phyloP scores from a whole-genome alignment of 768 basidiomycete genomes.

The Terana coerulea region DNA sequence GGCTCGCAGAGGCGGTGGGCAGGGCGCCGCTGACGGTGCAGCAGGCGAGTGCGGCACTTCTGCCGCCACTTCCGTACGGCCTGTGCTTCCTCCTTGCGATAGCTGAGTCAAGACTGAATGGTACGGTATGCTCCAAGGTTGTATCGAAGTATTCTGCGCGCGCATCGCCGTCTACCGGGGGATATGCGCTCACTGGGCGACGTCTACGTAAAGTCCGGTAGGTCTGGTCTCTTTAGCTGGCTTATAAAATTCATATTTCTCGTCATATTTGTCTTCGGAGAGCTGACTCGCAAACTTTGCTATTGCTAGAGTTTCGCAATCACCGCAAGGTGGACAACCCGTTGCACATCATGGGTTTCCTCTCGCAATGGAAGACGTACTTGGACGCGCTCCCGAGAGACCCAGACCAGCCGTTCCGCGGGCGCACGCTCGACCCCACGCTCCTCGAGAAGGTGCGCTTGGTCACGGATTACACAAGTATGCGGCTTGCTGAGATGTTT shows the following conservation, averaged over 20 bases:
- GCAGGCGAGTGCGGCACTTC: constrained; percentile 62
- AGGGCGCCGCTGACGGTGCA: constrained; percentile 54
- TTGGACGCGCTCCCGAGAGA: constrained; percentile 64
- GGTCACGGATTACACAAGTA: background rate
- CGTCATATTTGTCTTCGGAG: background rate
- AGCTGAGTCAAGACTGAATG: background rate
- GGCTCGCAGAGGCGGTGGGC: constrained; percentile 55
- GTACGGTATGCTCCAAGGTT: constrained; percentile 42
- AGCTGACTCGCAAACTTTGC: too few relatives aligned
- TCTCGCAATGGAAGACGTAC: constrained; percentile 94
- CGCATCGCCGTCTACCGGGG: constrained; percentile 64
- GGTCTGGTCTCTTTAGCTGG: constrained; percentile 16
- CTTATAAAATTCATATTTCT: background rate
- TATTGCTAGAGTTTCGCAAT: constrained; percentile 74
- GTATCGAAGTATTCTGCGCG: constrained; percentile 76
- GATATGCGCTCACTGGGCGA: constrained; percentile 88
- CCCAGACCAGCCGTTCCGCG: constrained; percentile 46
- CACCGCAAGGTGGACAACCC: constrained; percentile 82
- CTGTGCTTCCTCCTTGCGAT: constrained; percentile 3
- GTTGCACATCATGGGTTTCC: constrained; percentile 88
- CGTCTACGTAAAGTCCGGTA: constrained; percentile 79
- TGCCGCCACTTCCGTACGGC: constrained; percentile 81
- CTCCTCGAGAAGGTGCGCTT: constrained; percentile 67
- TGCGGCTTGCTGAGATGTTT: background rate
- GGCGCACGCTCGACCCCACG: constrained; percentile 66